These are phyloP conservation scores for Atalantia buxifolia DNA, from an alignment of 345 rosid genomes.

Conservation along the genomic window DNA sequence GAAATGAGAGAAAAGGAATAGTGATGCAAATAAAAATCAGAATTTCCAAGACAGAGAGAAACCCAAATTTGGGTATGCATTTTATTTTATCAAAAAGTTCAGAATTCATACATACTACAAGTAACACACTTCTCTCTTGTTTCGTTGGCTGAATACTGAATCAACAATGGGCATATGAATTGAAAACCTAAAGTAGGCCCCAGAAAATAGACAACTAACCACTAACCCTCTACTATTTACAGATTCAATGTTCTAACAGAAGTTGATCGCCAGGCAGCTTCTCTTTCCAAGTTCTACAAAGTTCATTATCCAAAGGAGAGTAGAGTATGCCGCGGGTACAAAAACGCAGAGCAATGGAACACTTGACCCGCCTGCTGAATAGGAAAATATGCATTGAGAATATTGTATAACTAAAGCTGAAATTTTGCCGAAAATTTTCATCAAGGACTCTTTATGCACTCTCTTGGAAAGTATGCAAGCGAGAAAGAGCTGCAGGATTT, in stretches of 20 bases:
- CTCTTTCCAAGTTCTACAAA: neutral
- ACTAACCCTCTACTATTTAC: slow-evolving; percentile 36
- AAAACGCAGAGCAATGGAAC: neutral
- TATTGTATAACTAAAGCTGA: neutral
- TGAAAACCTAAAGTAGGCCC: slow-evolving; percentile 17
- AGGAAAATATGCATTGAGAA: neutral
- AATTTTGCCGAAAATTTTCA: neutral
- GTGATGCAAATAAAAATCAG: neutral
- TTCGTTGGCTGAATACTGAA: slow-evolving; percentile 15
- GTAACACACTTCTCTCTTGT: neutral
- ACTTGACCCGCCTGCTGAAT: neutral
- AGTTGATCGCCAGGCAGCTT: slow-evolving; percentile 2
- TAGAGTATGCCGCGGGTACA: neutral
- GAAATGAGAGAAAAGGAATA: neutral
- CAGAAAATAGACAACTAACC: slow-evolving; percentile 15
- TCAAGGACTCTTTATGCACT: slow-evolving; percentile 32
- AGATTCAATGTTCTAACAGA: neutral
- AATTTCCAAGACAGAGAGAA: neutral
- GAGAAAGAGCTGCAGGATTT: slow-evolving; percentile 69
- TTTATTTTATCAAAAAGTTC: slow-evolving; percentile 4
- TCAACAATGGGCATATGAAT: slow-evolving; percentile 9
- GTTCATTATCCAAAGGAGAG: neutral
- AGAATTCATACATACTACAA: neutral
- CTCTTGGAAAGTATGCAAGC: slow-evolving; percentile 55
- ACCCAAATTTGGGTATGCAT: slow-evolving; percentile 17